phyloP scores from a whole-genome alignment of 2,329 filamentous ascomycete genomes.

The Sclerotinia trifoliorum region DNA sequence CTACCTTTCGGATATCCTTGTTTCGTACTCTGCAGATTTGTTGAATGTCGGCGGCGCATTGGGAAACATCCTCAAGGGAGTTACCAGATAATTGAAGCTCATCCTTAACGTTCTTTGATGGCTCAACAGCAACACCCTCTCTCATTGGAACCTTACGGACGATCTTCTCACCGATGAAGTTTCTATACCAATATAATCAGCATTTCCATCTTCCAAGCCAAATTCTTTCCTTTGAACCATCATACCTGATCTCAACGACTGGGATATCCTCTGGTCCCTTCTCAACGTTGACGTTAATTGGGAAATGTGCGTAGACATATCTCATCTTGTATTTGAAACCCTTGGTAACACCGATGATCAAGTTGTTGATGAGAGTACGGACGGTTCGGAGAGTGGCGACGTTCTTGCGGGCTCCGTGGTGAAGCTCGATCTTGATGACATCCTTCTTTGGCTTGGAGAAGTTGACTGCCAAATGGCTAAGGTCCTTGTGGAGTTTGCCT shows the following conservation, averaged over 20 bases:
- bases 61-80: constrained; percentile 95
- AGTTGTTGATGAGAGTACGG: constrained; percentile 96
- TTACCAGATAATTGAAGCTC: constrained; percentile 92
- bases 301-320: constrained; percentile 99
- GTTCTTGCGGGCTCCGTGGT: constrained; percentile 97
- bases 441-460: constrained; percentile 86
- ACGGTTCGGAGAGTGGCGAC: constrained; percentile 97
- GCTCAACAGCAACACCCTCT: constrained; percentile 83
- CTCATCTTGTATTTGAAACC: constrained; percentile 99
- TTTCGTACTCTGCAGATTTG: constrained; percentile 99
- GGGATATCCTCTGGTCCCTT: constrained; percentile 86
- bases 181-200: constrained; percentile 53
- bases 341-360: constrained; percentile 97
- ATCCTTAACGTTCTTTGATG: constrained; percentile 93
- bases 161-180: constrained; percentile 99
- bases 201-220: constrained; percentile 32
- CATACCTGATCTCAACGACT: constrained; percentile 97
- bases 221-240: constrained; percentile 29
- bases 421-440: constrained; percentile 93
- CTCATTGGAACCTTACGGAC: constrained; percentile 90
- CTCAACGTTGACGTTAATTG: constrained; percentile 99
- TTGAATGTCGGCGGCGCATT: constrained; percentile 98
- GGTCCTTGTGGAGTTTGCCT: constrained; percentile 96
- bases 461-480: constrained; percentile 93
- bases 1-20: constrained; percentile 99